Conservation (phyloP, 371 early-diverging fungal genomes). For the Catenaria anguillulae region DNA sequence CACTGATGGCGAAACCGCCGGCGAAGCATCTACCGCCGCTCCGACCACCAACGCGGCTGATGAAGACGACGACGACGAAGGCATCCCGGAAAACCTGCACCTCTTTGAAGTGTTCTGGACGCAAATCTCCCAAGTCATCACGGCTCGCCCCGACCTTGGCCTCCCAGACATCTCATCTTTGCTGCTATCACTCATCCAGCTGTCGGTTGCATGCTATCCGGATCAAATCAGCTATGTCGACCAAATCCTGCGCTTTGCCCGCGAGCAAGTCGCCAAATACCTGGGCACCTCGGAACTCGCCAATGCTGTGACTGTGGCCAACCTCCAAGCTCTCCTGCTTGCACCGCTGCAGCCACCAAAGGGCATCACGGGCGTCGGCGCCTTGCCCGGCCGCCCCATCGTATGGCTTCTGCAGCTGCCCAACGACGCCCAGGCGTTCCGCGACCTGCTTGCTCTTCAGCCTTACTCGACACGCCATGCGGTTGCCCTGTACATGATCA, state of each 20-base stretch:
- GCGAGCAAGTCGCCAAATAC: conserved; percentile 14
- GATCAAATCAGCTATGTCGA: conserved; percentile 70
- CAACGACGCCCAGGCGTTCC: conserved; percentile 11
- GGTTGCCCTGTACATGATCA: not conserved
- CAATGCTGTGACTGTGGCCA: not conserved
- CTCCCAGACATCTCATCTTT: conserved; percentile 78
- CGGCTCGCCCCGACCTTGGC: conserved; percentile 76
- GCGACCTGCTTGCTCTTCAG: conserved; percentile 35
- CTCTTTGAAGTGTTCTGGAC: conserved; percentile 91
- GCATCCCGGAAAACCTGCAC: conserved; percentile 66
- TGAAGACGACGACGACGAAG: conserved; percentile 25
- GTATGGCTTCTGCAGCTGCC: conserved; percentile 29
- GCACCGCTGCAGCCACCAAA: not conserved
- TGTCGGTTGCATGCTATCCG: conserved; percentile 86
- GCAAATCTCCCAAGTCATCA: conserved; percentile 75
- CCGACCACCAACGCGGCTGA: conserved; percentile 16
- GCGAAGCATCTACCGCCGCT: conserved; percentile 9
- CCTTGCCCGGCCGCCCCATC: conserved; percentile 39
- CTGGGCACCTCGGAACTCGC: not conserved
- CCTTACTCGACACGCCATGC: conserved; percentile 5
- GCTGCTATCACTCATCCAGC: conserved; percentile 63
- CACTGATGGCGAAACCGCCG: conserved; percentile 14
- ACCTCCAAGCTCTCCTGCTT: not conserved
- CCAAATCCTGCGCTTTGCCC: conserved; percentile 69
- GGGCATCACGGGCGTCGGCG: not conserved